Conservation (phyloP, 176 grass and related monocot species). For the Stipa capillata region DNA sequence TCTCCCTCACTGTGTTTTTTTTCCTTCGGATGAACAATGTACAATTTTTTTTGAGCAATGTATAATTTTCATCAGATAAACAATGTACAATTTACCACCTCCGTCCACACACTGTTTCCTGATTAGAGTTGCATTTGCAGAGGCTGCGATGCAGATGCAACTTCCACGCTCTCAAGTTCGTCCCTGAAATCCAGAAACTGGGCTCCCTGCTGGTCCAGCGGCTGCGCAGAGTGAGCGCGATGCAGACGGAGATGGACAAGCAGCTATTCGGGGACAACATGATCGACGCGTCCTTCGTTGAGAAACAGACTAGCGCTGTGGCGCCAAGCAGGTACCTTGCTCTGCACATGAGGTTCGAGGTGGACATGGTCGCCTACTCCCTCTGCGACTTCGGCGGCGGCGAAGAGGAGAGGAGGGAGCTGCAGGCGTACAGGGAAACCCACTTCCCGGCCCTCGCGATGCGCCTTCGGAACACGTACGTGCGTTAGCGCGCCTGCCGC, state of each 20-base stretch:
- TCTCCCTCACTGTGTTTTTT: not conserved
- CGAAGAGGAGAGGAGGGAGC: slow-evolving; percentile 58
- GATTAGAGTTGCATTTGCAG: slow-evolving; percentile 19
- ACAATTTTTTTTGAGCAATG: too few species aligned
- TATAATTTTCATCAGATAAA: not conserved
- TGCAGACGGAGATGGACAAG: slow-evolving; percentile 63
- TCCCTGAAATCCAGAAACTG: slow-evolving; percentile 51
- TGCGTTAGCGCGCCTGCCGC: not conserved
- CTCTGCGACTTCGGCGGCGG: slow-evolving; percentile 94
- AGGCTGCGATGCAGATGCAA: slow-evolving; percentile 95
- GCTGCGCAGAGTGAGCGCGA: slow-evolving; percentile 46
- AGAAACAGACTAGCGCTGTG: not conserved
- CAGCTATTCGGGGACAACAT: slow-evolving; percentile 66
- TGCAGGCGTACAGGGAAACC: slow-evolving; percentile 69
- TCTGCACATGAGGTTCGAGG: slow-evolving; percentile 92
- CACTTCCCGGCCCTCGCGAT: slow-evolving; percentile 68
- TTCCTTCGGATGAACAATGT: not conserved
- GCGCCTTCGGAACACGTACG: slow-evolving; percentile 57
- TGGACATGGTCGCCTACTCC: slow-evolving; percentile 97
- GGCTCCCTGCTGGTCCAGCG: slow-evolving; percentile 76
- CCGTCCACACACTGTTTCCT: not conserved
- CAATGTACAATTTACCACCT: not conserved
- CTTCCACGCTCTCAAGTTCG: slow-evolving; percentile 91
- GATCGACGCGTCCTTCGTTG: not conserved
- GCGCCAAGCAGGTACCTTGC: slow-evolving; percentile 63